Evolutionary conservation across 176 grass and related monocot genomes (phyloP), one percentile per base, ranked within the genome.

Genomic region (Sorghum bicolor): DNA sequence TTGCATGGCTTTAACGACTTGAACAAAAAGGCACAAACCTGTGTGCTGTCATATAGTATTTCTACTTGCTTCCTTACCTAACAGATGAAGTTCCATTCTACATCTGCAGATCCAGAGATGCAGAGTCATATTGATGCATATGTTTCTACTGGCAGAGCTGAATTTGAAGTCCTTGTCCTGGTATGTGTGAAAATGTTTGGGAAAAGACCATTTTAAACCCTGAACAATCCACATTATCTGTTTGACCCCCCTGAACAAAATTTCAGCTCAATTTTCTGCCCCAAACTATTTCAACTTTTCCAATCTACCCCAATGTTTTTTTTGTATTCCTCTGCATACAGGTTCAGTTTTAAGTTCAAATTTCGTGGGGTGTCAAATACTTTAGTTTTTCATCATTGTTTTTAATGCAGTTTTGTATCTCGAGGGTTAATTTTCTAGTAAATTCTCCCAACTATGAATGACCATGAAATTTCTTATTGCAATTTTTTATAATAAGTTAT

Each of bases 101-200:
- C 36, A 57, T 87, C 26, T 85, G 80, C 91, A 98, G 96, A 98
- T 87, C 64, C 74, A 48, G 91, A 94, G 28, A 90, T 95, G 93
- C 91, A 93, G 87, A 84, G 66, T 70, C 80, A 80, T 6, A 87
- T 95, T 52, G 85, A 95, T 90, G 25, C 30, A 24, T 85, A 47
- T 78, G 83, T 88, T 78, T 93, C 83, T 4, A 84, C 44, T 53
- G 93, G 96, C 41, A 88, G 28, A 62, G 91, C 89, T 36, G 66
- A 67, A 14, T 95, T 95, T 72, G 67, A 90, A 79, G 71, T 95
- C 76, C 76, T 37, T 8, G 17, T 93, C 24, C 74, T 91, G 90
- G 96, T 98, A 93, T 45, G 66, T 76, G 6, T n/a, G 22, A 44
- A 66, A 89, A 62, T 85, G 58, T 50, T 70, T 81, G 25, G 55